Conservation (phyloP, 1,139 yeast genomes). For the Kurtzmaniella natalensis region DNA sequence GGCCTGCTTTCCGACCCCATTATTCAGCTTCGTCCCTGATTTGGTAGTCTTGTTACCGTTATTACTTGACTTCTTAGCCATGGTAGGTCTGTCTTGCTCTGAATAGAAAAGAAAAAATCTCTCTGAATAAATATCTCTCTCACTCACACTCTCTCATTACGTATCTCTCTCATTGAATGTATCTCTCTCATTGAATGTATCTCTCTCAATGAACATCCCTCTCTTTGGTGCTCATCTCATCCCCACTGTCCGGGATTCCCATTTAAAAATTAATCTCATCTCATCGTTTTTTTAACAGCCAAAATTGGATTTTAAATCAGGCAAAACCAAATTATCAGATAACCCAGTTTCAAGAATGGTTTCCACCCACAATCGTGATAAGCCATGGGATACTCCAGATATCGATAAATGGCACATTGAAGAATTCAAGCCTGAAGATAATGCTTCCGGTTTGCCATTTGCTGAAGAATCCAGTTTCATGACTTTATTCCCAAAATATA, state of each 20-base stretch:
- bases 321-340: too few relatives aligned
- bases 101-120: too few relatives aligned
- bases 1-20: conserved; percentile 11
- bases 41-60: conserved; percentile 7
- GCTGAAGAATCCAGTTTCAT: conserved; percentile 93
- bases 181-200: too few relatives aligned
- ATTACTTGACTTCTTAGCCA: conserved; percentile 3
- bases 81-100: not conserved
- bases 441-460: conserved; percentile 79
- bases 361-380: conserved; percentile 87
- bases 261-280: too few relatives aligned
- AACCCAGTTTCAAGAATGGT: conserved; percentile 75
- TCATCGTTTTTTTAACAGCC: too few relatives aligned
- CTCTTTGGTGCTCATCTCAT: too few relatives aligned
- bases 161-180: too few relatives aligned
- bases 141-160: too few relatives aligned
- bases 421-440: conserved; percentile 87
- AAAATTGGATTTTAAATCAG: too few relatives aligned
- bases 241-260: too few relatives aligned
- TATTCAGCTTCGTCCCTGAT: conserved; percentile 10
- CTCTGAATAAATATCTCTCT: too few relatives aligned
- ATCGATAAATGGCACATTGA: conserved; percentile 92
- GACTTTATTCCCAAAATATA: conserved; percentile 93
- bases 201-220: too few relatives aligned
- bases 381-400: conserved; percentile 97